Evolutionary conservation across 371 early-diverging fungal genomes (phyloP), one percentile per base, ranked within the genome.

Genomic region (Caulochytrium protostelioides): DNA sequence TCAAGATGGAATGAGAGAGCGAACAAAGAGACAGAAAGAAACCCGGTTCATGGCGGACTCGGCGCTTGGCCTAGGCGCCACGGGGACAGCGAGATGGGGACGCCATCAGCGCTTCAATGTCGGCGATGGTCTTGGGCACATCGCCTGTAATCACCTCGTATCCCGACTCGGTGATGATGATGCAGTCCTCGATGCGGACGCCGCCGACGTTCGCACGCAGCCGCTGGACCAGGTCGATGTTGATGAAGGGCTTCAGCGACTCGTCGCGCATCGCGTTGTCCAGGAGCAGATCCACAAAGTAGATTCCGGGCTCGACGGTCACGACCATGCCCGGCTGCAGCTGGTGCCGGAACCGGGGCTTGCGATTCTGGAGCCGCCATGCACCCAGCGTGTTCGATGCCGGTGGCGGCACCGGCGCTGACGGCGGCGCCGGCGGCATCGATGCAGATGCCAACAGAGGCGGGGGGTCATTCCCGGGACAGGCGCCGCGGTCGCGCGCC

Each of bases 171-270:
- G 44, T 50, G 30, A 61, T 42, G 23, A 77, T 62, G 19, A 89
- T 73, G 41, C 78, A 74, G 44, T 86, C 86, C 49, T 90, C 90
- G 32, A 90, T 86, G 47, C 90, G 71, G 28, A 90, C 84, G 46
- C 90, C 90, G 29, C 90, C 90, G 12, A 85, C 79, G 32, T 57
- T 46, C 42, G 62, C 57, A 9, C 52, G 28, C 51, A 76, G 82
- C 34, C 70, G 62, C 33, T 69, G 55, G 14, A 82, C 54, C 3
- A 61, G 61, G 13, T 69, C 76, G 42, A 70, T 54, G 52, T 84
- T 65, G 37, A 89, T 61, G 40, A 56, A 79, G n/a, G n/a, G n/a
- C n/a, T n/a, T n/a, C n/a, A n/a, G n/a, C n/a, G n/a, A n/a, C n/a
- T n/a, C n/a, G n/a, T n/a, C n/a, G n/a, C n/a, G 31, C 2, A 60